phyloP scores from a whole-genome alignment of 2,329 filamentous ascomycete genomes.

The Fusarium guadeloupense region DNA sequence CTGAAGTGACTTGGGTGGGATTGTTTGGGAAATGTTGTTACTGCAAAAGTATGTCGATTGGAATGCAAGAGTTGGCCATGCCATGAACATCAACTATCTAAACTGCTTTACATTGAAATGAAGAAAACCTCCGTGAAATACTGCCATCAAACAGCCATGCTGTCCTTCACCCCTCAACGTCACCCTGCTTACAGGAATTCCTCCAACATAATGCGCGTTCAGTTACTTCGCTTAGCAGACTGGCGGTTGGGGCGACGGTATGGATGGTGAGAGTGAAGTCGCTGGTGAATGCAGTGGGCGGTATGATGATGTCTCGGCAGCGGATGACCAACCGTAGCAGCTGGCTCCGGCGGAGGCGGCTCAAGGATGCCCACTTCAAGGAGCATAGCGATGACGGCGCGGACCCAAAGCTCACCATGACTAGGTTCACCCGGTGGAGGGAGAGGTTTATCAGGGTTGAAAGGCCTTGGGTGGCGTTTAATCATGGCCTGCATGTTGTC shows the following conservation, averaged over 20 bases:
- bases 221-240: not conserved
- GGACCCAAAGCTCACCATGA: conserved; percentile 23
- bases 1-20: not conserved
- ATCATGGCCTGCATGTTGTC: conserved; percentile 28
- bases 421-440: not conserved
- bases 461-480: conserved; percentile 2
- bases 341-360: conserved; percentile 11
- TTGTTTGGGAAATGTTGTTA: not conserved
- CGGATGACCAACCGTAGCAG: not conserved
- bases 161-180: not conserved
- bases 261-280: conserved; percentile 34
- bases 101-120: not conserved
- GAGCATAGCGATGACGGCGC: conserved; percentile 11
- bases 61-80: conserved; percentile 18
- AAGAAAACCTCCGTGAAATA: not conserved
- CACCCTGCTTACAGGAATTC: no score
- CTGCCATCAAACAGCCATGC: not conserved
- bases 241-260: conserved; percentile 30
- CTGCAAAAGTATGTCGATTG: conserved; percentile 28
- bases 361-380: conserved; percentile 23
- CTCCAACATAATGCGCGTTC: not conserved
- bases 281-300: conserved; percentile 32
- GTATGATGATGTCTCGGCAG: conserved; percentile 38
- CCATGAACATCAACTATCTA: not conserved
- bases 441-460: not conserved